Base-by-base conservation (phyloP, 1,284 basidiomycete species). In the Mycena citricolor region DNA sequence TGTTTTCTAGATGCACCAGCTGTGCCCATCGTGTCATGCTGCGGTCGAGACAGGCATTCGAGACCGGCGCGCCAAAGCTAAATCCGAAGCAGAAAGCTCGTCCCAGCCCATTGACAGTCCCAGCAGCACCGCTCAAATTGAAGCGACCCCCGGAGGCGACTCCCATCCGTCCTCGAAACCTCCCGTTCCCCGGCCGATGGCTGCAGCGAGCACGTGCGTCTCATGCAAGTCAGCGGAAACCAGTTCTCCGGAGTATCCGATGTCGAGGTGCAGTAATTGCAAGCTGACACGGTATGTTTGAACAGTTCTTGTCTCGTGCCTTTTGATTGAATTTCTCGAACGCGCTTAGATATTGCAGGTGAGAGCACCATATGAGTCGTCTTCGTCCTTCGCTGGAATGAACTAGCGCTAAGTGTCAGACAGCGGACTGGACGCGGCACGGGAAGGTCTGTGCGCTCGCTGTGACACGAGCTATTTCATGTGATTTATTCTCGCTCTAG, bases 281-380 rank as follows among this genome's bases (percentile, higher is more conserved):
- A 47, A 51, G 25, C 29, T 47, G 11, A 47, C 37, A 2, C 41
- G 42, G 47, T 38, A 19, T 29, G 5, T 29, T 6, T 13, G 12
- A 28, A 3, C 14, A 11, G 23, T 29, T 31, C 32, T 19, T 33
- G 3, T 20, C 0, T 10, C 20, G n/a, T 14, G 8, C 4, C 11
- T n/a, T n/a, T n/a, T n/a, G n/a, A n/a, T n/a, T n/a, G n/a, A 13
- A 2, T 29, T 22, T 25, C 5, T 8, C 6, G 24, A 11, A 7
- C 12, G n/a, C n/a, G n/a, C n/a, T n/a, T n/a, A 46, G 49, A 38
- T 51, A 51, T 28, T 51, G 44, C 48, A 46, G 48, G 48, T 42
- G 16, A 2, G 35, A 32, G 12, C 16, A 4, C 8, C 21, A 1
- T 2, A n/a, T 32, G 14, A 16, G 11, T n/a, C 13, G 1, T 26